A percentile compares a stretch with the other conserved stretches of the same genome.
Evolutionary conservation across 1,284 basidiomycete genomes (phyloP).

Genomic region (Ustilago loliicola): DNA sequence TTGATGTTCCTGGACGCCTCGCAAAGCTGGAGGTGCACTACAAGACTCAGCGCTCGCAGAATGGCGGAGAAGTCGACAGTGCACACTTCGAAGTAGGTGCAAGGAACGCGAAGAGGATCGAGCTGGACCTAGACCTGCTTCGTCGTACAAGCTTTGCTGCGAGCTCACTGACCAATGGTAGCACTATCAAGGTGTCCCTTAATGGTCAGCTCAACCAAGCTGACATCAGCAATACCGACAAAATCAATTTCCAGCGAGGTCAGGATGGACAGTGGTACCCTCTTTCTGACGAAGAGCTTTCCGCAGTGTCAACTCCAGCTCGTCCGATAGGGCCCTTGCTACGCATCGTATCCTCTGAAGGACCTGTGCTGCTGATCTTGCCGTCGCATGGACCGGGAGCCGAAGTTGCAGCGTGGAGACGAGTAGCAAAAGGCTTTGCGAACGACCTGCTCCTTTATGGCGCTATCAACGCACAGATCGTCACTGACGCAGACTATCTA

Average conservation of each 20-base stretch:
- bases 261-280: slow-evolving; percentile 9
- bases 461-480: slow-evolving; percentile 41
- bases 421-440: slow-evolving; percentile 38
- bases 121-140: slow-evolving; percentile 16
- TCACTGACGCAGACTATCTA: slow-evolving; percentile 34
- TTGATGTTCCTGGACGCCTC: slow-evolving; percentile 75
- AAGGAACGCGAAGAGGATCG: slow-evolving; percentile 16
- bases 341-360: slow-evolving; percentile 34
- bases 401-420: slow-evolving; percentile 20
- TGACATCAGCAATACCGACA: not conserved
- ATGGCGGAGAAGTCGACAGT: not conserved
- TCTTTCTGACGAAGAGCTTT: not conserved
- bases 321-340: slow-evolving; percentile 43
- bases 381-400: slow-evolving; percentile 13
- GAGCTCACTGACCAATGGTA: not conserved
- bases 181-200: slow-evolving; percentile 3
- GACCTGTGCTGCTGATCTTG: slow-evolving; percentile 42
- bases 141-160: slow-evolving; percentile 6
- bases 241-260: slow-evolving; percentile 7
- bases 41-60: not conserved
- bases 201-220: slow-evolving; percentile 8
- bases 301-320: not conserved
- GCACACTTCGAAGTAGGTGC: not conserved
- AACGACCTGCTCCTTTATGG: slow-evolving; percentile 47
- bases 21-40: slow-evolving; percentile 39